Percentiles rank a stretch among this genome's conserved stretches.
These are phyloP conservation scores for Ophiognomonia clavigignenti-juglandacearum DNA, from an alignment of 2,329 filamentous ascomycete genomes.

Conservation along the genomic window DNA sequence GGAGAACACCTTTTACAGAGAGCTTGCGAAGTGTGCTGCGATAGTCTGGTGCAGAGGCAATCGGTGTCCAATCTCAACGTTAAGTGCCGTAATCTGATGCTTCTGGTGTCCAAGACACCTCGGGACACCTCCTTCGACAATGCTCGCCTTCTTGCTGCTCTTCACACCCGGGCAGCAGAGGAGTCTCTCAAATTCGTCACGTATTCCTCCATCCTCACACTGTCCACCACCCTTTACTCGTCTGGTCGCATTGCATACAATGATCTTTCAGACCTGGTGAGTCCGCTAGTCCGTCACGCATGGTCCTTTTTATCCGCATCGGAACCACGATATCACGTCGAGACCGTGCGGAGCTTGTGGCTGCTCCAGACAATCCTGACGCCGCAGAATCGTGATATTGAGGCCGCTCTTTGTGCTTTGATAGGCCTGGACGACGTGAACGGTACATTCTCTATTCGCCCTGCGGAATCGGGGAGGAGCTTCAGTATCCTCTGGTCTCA, in stretches of 20 bases:
- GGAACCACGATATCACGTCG: slow-evolving; percentile 89
- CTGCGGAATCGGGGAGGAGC: slow-evolving; percentile 59
- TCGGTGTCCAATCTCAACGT: slow-evolving; percentile 46
- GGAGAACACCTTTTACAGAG: slow-evolving; percentile 62
- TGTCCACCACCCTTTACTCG: slow-evolving; percentile 52
- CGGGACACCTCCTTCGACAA: slow-evolving; percentile 40
- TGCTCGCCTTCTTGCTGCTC: slow-evolving; percentile 43
- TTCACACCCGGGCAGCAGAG: slow-evolving; percentile 42
- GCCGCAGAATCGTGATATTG: slow-evolving; percentile 65
- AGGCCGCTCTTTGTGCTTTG: slow-evolving; percentile 68
- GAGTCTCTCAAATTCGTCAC: slow-evolving; percentile 43
- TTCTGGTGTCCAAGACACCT: slow-evolving; percentile 50
- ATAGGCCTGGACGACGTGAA: slow-evolving; percentile 53
- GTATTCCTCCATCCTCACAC: slow-evolving; percentile 55
- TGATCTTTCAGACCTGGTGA: slow-evolving; percentile 60
- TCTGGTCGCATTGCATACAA: slow-evolving; percentile 44
- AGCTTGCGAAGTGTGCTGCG: slow-evolving; percentile 46
- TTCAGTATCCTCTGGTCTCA: slow-evolving; percentile 83
- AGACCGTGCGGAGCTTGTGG: slow-evolving; percentile 83
- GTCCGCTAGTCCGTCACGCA: slow-evolving; percentile 63
- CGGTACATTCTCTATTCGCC: slow-evolving; percentile 41
- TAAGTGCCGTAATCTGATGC: slow-evolving; percentile 55
- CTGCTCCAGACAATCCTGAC: slow-evolving; percentile 72
- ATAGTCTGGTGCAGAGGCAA: slow-evolving; percentile 36
- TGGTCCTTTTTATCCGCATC: slow-evolving; percentile 81